Conservation (phyloP, 192 early-diverging fungal species). For the Entophlyctis luteolus region DNA sequence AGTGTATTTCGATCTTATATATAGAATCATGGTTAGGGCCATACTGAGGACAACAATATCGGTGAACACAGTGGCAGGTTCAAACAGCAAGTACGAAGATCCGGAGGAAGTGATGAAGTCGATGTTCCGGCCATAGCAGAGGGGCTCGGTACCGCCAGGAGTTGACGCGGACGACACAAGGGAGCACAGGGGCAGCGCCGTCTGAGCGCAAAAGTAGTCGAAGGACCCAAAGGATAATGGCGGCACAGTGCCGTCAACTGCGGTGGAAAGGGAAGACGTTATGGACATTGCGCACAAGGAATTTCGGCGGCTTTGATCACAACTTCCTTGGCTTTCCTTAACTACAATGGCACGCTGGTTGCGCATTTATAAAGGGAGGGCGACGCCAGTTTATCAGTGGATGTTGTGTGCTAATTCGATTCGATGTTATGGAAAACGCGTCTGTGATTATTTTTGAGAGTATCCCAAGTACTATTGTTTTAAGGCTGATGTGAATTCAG, state of each 20-base stretch:
- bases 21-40: constrained; percentile 98
- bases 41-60: constrained; percentile 89
- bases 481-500: too few relatives aligned
- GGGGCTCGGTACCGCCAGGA: constrained; percentile 71
- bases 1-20: constrained; percentile 96
- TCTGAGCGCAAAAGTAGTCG: constrained; percentile 80
- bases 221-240: constrained; percentile 74
- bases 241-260: constrained; percentile 1
- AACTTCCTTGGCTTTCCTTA: too few relatives aligned
- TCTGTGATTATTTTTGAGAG: background rate
- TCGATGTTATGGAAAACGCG: too few relatives aligned
- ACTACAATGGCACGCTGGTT: too few relatives aligned
- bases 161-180: constrained; percentile 64
- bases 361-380: too few relatives aligned
- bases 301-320: too few relatives aligned
- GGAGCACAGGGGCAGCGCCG: constrained; percentile 85
- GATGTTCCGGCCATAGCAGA: constrained; percentile 94
- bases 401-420: too few relatives aligned
- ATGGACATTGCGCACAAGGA: constrained; percentile 8
- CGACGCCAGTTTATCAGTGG: too few relatives aligned
- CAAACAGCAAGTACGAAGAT: constrained; percentile 75
- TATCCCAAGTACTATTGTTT: too few relatives aligned
- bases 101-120: constrained; percentile 63
- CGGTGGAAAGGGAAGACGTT: background rate
- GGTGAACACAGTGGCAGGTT: constrained; percentile 93